These are phyloP conservation scores for Prosopis cineraria DNA, from an alignment of 306 rosid genomes.

Conservation along the genomic window DNA sequence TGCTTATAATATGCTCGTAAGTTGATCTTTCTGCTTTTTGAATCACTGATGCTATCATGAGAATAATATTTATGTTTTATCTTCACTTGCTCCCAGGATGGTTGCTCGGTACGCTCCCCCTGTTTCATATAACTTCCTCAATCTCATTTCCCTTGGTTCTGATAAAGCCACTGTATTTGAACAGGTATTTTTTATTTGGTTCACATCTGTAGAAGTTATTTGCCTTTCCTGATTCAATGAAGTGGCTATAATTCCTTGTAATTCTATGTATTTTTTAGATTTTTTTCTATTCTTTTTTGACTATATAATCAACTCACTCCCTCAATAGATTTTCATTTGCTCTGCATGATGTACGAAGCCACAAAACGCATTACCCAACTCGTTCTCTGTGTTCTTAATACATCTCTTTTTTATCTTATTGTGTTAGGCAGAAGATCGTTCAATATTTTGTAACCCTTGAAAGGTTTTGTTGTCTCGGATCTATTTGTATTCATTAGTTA, in stretches of 20 bases:
- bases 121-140: conserved; percentile 89
- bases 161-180: conserved; percentile 69
- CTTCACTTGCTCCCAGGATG: conserved; percentile 64
- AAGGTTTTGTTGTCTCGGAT: conserved; percentile 5
- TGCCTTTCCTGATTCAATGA: conserved; percentile 22
- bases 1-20: conserved; percentile 99
- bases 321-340: not conserved
- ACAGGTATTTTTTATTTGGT: conserved; percentile 54
- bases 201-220: conserved; percentile 11
- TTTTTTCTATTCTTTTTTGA: not conserved
- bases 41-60: conserved; percentile 17
- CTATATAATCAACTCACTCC: conserved; percentile 13
- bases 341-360: conserved; percentile 1
- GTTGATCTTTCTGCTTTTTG: conserved; percentile 41
- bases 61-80: conserved; percentile 21
- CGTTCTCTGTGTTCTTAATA: not conserved
- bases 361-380: not conserved
- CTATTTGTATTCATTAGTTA: not conserved
- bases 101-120: conserved; percentile 99
- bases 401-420: not conserved
- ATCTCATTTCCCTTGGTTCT: conserved; percentile 70
- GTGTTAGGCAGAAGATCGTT: not conserved
- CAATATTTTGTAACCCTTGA: not conserved
- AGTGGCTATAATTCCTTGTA: conserved; percentile 11
- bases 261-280: no score